phyloP scores from a whole-genome alignment of 2,329 filamentous ascomycete genomes.

The Trichothecium roseum region DNA sequence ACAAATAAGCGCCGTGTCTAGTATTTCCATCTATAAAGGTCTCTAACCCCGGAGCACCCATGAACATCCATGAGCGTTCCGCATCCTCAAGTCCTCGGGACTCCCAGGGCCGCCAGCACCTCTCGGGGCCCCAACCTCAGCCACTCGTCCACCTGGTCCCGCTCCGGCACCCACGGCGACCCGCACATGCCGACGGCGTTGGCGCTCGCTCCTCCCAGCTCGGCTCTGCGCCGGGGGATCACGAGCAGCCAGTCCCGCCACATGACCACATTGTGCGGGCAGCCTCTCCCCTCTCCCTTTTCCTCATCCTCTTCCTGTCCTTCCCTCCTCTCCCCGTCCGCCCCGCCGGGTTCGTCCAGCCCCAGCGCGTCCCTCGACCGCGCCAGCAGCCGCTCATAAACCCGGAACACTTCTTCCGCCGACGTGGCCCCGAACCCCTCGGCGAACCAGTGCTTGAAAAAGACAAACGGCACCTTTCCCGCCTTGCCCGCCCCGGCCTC shows the following conservation, averaged over 20 bases:
- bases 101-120: no score
- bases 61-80: no score
- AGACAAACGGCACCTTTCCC: conserved; percentile 22
- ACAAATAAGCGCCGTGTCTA: no score
- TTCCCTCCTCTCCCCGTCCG: not conserved
- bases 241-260: conserved; percentile 33
- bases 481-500: no score
- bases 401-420: conserved; percentile 6
- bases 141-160: no score
- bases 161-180: conserved; percentile 9
- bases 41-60: no score
- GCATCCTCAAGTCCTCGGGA: no score
- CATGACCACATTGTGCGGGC: conserved; percentile 33
- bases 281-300: conserved; percentile 4
- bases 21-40: no score
- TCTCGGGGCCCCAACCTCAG: no score
- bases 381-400: conserved; percentile 16
- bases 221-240: conserved; percentile 27
- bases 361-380: not conserved
- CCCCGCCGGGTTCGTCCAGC: conserved; percentile 7
- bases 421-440: conserved; percentile 16
- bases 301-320: conserved; percentile 3
- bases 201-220: conserved; percentile 22
- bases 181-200: conserved; percentile 39
- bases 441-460: conserved; percentile 7